Base-by-base conservation (phyloP, 2,329 filamentous ascomycete species). In the Penicillium sp. region DNA sequence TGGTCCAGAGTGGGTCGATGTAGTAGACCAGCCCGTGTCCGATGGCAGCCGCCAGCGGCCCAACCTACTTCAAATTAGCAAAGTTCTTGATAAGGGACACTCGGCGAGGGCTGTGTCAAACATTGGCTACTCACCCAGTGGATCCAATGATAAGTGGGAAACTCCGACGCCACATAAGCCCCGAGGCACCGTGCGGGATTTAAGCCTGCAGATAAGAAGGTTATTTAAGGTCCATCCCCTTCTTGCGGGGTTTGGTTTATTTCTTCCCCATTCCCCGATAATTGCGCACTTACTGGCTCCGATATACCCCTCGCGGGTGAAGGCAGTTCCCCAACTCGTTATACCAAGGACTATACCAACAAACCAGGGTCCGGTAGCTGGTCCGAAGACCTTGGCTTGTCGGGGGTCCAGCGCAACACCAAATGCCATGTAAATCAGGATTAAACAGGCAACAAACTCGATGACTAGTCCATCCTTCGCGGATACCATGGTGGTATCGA, bases 381-480 rank as follows among this genome's bases (percentile, higher is more conserved):
- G 79, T 0, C 81, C 81, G 59, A 81, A 82, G 3, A 81, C 65
- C 16, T 75, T 67, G 1, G 72, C 72, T 60, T 83, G 81, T 3
- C 81, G 69, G 2, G 82, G 82, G 63, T 84, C 81, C 4, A 84
- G 69, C 14, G 80, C 81, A 10, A 81, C 77, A 1, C 81, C 80
- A 56, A 82, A 83, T 0, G 79, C 74, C 18, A 83, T 70, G 58
- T 81, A 76, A 0, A 84, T 62, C 13, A 82, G 56, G 1, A 76
- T 69, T n/a, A 80, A 72, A 4, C 71, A 74, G 4, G 74, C 72
- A 51, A 80, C 72, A 36, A 77, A 77, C 60, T 84, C 82, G 34
- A 80, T 71, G 8, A 79, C 68, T 50, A 82, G 78, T 14, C 75
- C 77, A 48, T 78, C 72, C 0, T 67, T 70, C 1, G 72, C 56